These are phyloP conservation scores for Fusarium buxicola DNA, from an alignment of 2,329 filamentous ascomycete genomes.

Conservation along the genomic window DNA sequence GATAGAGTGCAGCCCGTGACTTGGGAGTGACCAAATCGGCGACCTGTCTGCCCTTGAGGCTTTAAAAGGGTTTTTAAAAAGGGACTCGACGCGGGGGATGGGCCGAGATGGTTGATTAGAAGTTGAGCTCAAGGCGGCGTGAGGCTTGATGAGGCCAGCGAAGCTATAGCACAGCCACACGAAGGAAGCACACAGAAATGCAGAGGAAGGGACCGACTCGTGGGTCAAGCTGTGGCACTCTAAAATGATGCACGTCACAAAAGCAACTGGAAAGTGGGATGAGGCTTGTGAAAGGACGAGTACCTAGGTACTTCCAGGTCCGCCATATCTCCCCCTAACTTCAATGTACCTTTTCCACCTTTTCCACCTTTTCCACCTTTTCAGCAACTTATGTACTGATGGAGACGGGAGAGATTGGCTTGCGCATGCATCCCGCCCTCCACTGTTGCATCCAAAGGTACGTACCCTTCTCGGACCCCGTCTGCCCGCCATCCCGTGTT, in stretches of 20 bases:
- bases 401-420: conserved; percentile 1
- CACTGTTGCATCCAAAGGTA: conserved; percentile 7
- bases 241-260: conserved; percentile 35
- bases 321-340: background rate
- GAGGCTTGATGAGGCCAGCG: conserved; percentile 46
- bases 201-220: conserved; percentile 17
- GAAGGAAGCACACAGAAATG: conserved; percentile 24
- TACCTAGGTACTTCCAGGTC: conserved; percentile 9
- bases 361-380: too few relatives aligned
- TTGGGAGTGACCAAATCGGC: conserved; percentile 34
- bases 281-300: conserved; percentile 19
- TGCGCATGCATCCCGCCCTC: conserved; percentile 14
- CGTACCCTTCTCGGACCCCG: conserved; percentile 27
- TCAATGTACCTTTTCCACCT: conserved; percentile 1
- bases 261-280: conserved; percentile 19
- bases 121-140: conserved; percentile 33
- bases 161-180: conserved; percentile 47
- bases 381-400: too few relatives aligned
- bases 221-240: conserved; percentile 18
- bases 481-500: conserved; percentile 24
- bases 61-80: conserved; percentile 32
- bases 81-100: conserved; percentile 41
- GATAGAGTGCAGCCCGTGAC: conserved; percentile 22
- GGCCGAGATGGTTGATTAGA: conserved; percentile 29
- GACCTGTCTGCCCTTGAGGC: conserved; percentile 37